Base-by-base conservation (phyloP, 352 stramenopile species). In the Aphanomyces euteiches region DNA sequence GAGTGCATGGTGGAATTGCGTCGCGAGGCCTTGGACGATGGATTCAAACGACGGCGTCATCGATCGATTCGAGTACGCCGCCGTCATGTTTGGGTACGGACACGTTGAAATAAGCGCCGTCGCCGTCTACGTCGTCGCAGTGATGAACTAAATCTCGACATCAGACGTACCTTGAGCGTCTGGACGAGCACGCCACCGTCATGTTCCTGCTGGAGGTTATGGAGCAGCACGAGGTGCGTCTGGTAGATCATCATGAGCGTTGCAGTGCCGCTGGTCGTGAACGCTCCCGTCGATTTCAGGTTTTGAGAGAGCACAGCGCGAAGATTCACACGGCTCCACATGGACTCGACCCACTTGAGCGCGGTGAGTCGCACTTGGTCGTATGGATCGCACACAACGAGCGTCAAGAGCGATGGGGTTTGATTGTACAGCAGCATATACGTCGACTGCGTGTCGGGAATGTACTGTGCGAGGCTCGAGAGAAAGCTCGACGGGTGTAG, bases 221-320 rank as follows among this genome's bases (percentile, higher is more conserved):
- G 91, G 65, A 93, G 84, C 40, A 95, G 72, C 3, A 86, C 89
- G 36, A 93, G 75, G 67, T 93, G 85, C 5, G 92, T 81, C 74
- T 93, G 87, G 59, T 90, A 91, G 19, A 93, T 47, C 87, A 95
- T 93, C 40, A 90, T 68, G 47, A 87, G 90, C 17, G 92, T 86
- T 0, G 85, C 81, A 58, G 91, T 91, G 13, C 85, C 85, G 81
- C 90, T 91, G 7, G 83, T 93, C n/a, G 87, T 83, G 72, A 95
- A 93, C 39, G 87, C 86, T 47, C 79, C 87, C 2, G 85, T 82
- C 12, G 87, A 79, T 37, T 60, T 63, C 10, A 61, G 41, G 28
- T 54, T 56, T n/a, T 48, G 50, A 10, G 64, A 47, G 3, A 70
- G 64, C 8, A 39, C 4, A 76, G 77, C 37, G 79, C 75, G 43